Percentiles rank a stretch among this genome's conserved stretches.
phyloP scores from a whole-genome alignment of 768 basidiomycete genomes.

The Termitomyces sp. region DNA sequence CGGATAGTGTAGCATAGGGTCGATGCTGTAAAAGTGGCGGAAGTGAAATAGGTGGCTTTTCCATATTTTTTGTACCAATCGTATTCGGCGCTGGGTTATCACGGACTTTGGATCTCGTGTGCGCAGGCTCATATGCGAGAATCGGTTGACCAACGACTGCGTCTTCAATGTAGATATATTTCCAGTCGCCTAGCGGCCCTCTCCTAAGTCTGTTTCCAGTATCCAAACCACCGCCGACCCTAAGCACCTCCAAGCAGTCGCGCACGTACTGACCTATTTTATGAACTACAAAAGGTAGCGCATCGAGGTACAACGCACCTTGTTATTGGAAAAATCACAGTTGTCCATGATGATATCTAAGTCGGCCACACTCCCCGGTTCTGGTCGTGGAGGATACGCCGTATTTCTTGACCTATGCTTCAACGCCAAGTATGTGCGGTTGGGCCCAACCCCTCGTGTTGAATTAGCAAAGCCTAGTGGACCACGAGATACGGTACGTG shows the following conservation, averaged over 20 bases:
- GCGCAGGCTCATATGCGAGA: constrained; percentile 3
- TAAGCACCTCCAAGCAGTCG: constrained; percentile 91
- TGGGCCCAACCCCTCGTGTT: constrained; percentile 71
- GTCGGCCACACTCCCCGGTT: constrained; percentile 81
- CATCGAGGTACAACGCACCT: constrained; percentile 37
- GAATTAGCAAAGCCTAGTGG: constrained; percentile 35
- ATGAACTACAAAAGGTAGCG: constrained; percentile 6
- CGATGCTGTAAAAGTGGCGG: constrained; percentile 47
- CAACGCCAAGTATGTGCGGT: constrained; percentile 73
- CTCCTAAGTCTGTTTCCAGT: constrained; percentile 70
- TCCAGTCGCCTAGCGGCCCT: constrained; percentile 78
- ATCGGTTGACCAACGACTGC: constrained; percentile 24
- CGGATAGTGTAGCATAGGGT: constrained; percentile 50
- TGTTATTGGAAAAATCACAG: constrained; percentile 83
- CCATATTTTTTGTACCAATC: constrained; percentile 60
- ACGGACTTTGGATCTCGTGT: constrained; percentile 26
- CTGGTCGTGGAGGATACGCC: constrained; percentile 85
- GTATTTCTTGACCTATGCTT: constrained; percentile 54
- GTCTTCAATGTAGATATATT: constrained; percentile 80
- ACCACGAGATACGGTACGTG: constrained; percentile 39
- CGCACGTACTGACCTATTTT: constrained; percentile 74
- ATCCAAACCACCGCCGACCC: constrained; percentile 88
- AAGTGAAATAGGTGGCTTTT: constrained; percentile 42
- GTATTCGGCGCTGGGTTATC: constrained; percentile 52
- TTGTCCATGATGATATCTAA: constrained; percentile 87